Percentiles rank a stretch among this genome's conserved stretches.
These are phyloP conservation scores for Aspergillus awamori DNA, from an alignment of 2,329 filamentous ascomycete genomes.

Conservation along the genomic window DNA sequence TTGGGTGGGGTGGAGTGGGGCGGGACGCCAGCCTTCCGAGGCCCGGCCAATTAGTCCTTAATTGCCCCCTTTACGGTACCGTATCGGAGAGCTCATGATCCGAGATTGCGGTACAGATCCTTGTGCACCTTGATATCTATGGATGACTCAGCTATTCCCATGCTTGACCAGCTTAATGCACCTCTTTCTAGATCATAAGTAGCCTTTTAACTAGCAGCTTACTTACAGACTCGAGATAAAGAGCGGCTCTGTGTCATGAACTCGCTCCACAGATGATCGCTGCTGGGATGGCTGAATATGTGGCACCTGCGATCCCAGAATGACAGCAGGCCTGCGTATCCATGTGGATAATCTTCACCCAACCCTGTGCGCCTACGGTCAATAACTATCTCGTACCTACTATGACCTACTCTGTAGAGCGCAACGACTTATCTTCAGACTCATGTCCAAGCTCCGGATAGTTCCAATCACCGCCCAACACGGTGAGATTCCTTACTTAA, in stretches of 20 bases:
- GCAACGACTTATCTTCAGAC: no score
- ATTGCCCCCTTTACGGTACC: conserved; percentile 13
- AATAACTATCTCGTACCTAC: no score
- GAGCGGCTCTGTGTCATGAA: no score
- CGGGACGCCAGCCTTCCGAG: conserved; percentile 23
- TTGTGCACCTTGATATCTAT: background rate
- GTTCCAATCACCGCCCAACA: background rate
- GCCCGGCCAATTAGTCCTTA: conserved; percentile 5
- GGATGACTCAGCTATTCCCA: conserved; percentile 3
- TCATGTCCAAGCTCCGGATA: background rate
- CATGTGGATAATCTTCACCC: no score
- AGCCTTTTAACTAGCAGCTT: background rate
- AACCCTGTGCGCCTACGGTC: no score
- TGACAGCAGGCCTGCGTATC: no score
- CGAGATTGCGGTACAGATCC: conserved; percentile 9
- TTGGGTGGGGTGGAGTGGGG: conserved; percentile 15
- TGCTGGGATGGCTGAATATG: no score
- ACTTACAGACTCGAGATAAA: no score
- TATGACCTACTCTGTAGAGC: no score
- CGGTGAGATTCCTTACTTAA: background rate
- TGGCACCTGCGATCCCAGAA: no score
- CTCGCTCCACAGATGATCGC: no score
- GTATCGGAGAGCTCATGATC: conserved; percentile 20
- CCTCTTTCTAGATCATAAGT: background rate
- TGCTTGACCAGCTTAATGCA: background rate